A percentile compares a stretch with the other conserved stretches of the same genome.
These are phyloP conservation scores for Mortierella polycephala DNA, from an alignment of 371 early-diverging fungal species.

Conservation along the genomic window DNA sequence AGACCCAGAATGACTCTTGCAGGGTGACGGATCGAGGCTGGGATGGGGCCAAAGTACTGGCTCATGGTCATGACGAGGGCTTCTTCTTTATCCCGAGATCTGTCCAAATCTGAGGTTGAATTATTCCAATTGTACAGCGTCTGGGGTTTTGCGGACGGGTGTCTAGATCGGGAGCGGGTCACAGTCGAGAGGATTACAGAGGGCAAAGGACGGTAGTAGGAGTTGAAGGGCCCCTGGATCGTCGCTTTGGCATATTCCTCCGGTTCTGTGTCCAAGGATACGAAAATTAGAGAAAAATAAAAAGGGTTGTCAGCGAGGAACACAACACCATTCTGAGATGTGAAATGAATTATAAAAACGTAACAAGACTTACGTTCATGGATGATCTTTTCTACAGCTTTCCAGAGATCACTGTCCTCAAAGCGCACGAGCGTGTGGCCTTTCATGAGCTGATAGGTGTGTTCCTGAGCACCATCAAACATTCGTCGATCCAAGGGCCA, in stretches of 20 bases:
- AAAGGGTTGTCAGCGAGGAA: not conserved
- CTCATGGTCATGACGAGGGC: slow-evolving; percentile 43
- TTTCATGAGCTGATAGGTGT: slow-evolving; percentile 66
- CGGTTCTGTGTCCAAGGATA: slow-evolving; percentile 12
- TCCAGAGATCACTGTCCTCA: slow-evolving; percentile 59
- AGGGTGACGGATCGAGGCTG: slow-evolving; percentile 29
- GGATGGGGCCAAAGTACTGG: slow-evolving; percentile 55
- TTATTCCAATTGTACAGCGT: slow-evolving; percentile 54
- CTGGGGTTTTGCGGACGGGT: slow-evolving; percentile 25
- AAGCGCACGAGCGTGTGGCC: slow-evolving; percentile 64
- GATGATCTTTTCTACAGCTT: slow-evolving; percentile 30
- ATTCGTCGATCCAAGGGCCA: slow-evolving; percentile 57
- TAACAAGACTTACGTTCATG: slow-evolving; percentile 32
- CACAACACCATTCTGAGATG: not conserved
- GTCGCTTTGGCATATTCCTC: slow-evolving; percentile 36
- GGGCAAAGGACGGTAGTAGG: slow-evolving; percentile 27
- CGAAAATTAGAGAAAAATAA: not conserved
- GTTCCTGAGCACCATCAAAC: slow-evolving; percentile 72
- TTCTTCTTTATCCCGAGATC: slow-evolving; percentile 49
- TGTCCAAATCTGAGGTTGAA: slow-evolving; percentile 48
- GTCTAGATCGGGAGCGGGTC: slow-evolving; percentile 30
- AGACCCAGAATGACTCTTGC: slow-evolving; percentile 30
- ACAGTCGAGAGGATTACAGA: slow-evolving; percentile 39
- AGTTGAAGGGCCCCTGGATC: slow-evolving; percentile 23
- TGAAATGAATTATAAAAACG: not conserved